Evolutionary conservation across 768 basidiomycete genomes (phyloP).

Genomic region (Tulasnella sp.): DNA sequence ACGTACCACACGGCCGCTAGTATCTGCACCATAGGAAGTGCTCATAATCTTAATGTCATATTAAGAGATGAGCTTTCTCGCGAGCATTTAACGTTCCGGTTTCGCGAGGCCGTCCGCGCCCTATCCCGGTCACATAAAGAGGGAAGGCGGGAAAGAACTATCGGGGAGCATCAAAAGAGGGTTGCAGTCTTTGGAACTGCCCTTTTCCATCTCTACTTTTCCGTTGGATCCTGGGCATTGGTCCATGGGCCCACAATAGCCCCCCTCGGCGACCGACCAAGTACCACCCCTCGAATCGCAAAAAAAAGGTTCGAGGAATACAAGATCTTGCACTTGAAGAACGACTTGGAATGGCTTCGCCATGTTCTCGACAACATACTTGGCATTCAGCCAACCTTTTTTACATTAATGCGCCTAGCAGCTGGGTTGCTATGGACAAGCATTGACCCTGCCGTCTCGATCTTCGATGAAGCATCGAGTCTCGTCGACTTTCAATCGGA

Average conservation of each 20-base stretch:
- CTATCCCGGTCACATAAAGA: background rate
- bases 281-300: too few species aligned
- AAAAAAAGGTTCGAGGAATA: background rate
- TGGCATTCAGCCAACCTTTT: background rate
- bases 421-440: background rate
- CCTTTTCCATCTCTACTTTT: background rate
- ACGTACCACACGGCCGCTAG: too few species aligned
- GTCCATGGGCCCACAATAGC: background rate
- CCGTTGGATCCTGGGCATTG: background rate
- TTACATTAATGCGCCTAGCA: background rate
- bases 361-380: background rate
- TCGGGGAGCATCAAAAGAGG: background rate
- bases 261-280: too few species aligned
- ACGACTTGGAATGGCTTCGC: background rate
- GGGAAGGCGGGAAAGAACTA: too few species aligned
- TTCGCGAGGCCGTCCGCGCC: background rate
- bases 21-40: too few species aligned
- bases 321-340: background rate
- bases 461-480: background rate
- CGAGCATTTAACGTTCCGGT: too few species aligned
- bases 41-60: too few species aligned
- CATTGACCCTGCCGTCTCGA: background rate
- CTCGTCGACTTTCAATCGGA: background rate
- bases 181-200: background rate
- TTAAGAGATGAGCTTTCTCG: too few species aligned